phyloP scores from a whole-genome alignment of 306 rosid species.

The Canavalia ensiformis region DNA sequence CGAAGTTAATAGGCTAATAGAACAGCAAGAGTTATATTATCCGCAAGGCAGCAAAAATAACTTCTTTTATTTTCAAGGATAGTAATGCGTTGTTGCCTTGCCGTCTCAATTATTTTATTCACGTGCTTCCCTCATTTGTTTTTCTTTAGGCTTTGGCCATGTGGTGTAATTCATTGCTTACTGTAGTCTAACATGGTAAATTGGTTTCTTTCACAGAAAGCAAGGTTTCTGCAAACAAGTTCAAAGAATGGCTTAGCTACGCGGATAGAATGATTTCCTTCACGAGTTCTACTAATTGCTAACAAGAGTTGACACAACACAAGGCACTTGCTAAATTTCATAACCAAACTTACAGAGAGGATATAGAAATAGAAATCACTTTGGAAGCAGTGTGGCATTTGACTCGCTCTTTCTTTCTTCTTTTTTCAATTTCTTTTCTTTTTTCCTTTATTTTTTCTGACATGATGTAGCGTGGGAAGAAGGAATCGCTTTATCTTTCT shows the following conservation, averaged over 20 bases:
- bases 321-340: not conserved
- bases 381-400: conserved; percentile 20
- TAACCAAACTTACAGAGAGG: not conserved
- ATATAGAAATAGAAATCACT: not conserved
- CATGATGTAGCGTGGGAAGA: conserved; percentile 7
- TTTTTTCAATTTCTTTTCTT: too few species aligned
- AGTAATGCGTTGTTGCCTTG: not conserved
- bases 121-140: not conserved
- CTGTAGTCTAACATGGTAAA: conserved; percentile 24
- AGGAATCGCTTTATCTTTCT: not conserved
- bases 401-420: not conserved
- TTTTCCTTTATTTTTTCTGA: not conserved
- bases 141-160: not conserved
- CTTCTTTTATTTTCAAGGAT: too few species aligned
- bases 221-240: conserved; percentile 33
- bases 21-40: not conserved
- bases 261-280: not conserved
- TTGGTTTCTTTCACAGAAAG: conserved; percentile 38
- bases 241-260: conserved; percentile 24
- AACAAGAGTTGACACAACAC: not conserved
- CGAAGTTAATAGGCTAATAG: not conserved
- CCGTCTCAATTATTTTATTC: not conserved
- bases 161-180: not conserved
- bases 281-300: not conserved
- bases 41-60: not conserved